Conservation (phyloP, 1,284 basidiomycete genomes). For the Malassezia arunalokei region DNA sequence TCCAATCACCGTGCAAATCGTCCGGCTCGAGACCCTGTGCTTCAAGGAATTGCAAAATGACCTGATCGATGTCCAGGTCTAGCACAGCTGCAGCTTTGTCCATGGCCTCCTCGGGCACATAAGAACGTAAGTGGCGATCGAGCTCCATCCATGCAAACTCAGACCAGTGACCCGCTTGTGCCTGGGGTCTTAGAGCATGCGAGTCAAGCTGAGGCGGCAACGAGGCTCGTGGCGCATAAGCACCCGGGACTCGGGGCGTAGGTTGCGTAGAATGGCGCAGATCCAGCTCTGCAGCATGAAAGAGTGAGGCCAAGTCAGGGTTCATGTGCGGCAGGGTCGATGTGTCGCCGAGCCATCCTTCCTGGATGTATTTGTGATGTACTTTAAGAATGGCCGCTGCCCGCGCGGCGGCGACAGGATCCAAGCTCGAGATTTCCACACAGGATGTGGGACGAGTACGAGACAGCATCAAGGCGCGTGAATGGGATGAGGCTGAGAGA, state of each 20-base stretch:
- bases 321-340: background rate
- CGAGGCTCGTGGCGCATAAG: background rate
- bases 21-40: slow-evolving; percentile 10
- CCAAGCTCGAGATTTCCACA: slow-evolving; percentile 32
- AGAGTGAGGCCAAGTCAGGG: slow-evolving; percentile 1
- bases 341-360: slow-evolving; percentile 21
- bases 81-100: background rate
- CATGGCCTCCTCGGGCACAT: background rate
- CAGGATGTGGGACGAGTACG: slow-evolving; percentile 27
- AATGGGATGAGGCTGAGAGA: slow-evolving; percentile 11
- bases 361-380: slow-evolving; percentile 36
- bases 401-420: slow-evolving; percentile 29
- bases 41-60: slow-evolving; percentile 8
- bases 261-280: background rate
- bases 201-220: background rate
- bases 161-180: slow-evolving; percentile 9
- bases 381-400: slow-evolving; percentile 38
- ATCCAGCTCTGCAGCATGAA: slow-evolving; percentile 4
- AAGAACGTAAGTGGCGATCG: slow-evolving; percentile 5
- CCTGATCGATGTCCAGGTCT: background rate
- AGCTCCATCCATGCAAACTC: slow-evolving; percentile 14
- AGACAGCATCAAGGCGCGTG: slow-evolving; percentile 26
- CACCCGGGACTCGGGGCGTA: slow-evolving; percentile 6
- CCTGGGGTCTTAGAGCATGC: slow-evolving; percentile 9
- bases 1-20: slow-evolving; percentile 14